A percentile compares a stretch with the other conserved stretches of the same genome.
Conservation (phyloP, 495 filamentous ascomycete species). For the Sordaria brevicollis region DNA sequence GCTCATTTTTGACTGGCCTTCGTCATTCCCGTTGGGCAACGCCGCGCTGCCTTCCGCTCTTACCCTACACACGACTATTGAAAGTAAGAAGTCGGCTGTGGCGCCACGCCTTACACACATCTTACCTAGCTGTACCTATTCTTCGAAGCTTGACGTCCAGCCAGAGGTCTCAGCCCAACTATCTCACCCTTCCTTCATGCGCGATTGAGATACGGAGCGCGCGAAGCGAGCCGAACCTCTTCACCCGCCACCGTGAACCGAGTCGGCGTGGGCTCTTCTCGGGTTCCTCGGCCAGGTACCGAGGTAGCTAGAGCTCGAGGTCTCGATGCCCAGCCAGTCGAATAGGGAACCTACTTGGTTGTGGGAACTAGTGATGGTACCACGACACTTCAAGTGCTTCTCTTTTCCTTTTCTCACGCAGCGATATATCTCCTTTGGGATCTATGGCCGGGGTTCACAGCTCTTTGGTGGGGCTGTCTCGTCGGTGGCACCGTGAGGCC, state of each 20-base stretch:
- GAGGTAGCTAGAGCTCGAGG: neutral
- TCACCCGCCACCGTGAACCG: neutral
- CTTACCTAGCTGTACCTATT: neutral
- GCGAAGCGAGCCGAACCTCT: neutral
- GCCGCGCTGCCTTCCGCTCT: neutral
- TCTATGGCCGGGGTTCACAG: neutral
- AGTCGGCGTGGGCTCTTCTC: neutral
- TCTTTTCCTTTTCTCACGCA: too few relatives aligned
- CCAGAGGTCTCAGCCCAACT: neutral
- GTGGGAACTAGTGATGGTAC: neutral
- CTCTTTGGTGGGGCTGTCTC: neutral
- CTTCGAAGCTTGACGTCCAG: neutral
- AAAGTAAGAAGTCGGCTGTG: neutral
- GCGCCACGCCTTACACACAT: neutral
- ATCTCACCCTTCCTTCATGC: neutral
- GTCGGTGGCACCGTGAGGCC: neutral
- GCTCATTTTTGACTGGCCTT: neutral
- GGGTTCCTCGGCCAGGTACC: neutral
- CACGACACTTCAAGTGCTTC: neutral
- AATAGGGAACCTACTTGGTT: too few relatives aligned
- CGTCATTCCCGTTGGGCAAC: neutral
- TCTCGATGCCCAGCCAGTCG: neutral
- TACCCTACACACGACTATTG: neutral
- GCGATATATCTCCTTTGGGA: neutral
- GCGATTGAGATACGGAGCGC: neutral